Conservation (phyloP, 1,284 basidiomycete species). For the Stygiomarasmius scandens region DNA sequence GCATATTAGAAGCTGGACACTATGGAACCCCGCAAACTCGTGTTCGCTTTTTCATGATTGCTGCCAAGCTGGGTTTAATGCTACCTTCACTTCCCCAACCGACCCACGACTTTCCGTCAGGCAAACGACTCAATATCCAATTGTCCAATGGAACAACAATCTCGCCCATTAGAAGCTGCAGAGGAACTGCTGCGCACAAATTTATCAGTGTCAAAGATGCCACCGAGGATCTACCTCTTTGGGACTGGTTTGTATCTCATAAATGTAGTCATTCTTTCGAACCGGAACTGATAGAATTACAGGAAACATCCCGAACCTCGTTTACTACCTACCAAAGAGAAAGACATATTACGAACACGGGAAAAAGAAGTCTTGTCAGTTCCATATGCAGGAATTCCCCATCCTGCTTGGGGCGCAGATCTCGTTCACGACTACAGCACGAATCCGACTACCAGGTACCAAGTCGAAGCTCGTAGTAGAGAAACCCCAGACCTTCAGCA, state of each 20-base stretch:
- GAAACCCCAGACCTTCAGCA: constrained; percentile 1
- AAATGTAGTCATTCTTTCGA: not conserved
- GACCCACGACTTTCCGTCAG: constrained; percentile 60
- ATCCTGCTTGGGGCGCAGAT: constrained; percentile 6
- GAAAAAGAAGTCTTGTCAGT: constrained; percentile 28
- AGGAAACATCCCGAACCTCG: constrained; percentile 45
- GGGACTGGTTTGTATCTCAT: constrained; percentile 59
- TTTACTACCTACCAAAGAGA: constrained; percentile 17
- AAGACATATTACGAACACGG: constrained; percentile 22
- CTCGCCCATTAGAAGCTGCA: constrained; percentile 45
- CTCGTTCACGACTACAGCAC: not conserved
- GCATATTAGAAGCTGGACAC: constrained; percentile 67
- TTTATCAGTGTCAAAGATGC: constrained; percentile 67
- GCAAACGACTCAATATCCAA: constrained; percentile 49
- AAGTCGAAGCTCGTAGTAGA: not conserved
- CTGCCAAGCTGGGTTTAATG: constrained; percentile 50
- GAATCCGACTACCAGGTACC: constrained; percentile 4
- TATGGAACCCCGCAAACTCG: constrained; percentile 75
- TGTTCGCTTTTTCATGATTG: constrained; percentile 71
- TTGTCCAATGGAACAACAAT: constrained; percentile 43
- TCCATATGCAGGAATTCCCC: constrained; percentile 36
- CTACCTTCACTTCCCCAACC: constrained; percentile 71
- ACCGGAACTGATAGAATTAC: not conserved
- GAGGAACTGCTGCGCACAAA: constrained; percentile 53
- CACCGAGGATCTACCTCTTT: constrained; percentile 66